A percentile compares a stretch with the other conserved stretches of the same genome.
phyloP scores from a whole-genome alignment of 352 stramenopile species.

The Pythium guiyangense region DNA sequence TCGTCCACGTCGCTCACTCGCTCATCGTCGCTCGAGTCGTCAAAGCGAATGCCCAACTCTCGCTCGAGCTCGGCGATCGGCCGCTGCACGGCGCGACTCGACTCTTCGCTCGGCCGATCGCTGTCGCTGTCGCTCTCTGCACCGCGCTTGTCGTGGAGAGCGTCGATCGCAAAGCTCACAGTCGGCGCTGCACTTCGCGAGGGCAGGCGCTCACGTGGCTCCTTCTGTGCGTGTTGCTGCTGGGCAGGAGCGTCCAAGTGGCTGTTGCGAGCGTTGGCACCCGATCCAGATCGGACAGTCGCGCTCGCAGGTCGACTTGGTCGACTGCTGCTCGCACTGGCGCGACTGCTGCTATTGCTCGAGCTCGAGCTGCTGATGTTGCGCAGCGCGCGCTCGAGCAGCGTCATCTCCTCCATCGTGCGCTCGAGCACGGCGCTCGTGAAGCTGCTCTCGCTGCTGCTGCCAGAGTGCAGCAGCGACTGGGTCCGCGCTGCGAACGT shows the following conservation, averaged over 20 bases:
- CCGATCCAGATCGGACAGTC: background rate
- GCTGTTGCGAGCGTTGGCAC: background rate
- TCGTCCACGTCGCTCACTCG: slow-evolving; percentile 6
- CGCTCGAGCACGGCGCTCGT: slow-evolving; percentile 33
- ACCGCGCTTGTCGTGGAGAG: background rate
- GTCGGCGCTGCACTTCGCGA: background rate
- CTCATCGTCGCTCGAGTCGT: slow-evolving; percentile 58
- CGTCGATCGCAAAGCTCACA: background rate
- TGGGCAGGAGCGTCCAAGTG: background rate
- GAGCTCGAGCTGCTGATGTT: slow-evolving; percentile 65
- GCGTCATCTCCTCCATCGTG: slow-evolving; percentile 58
- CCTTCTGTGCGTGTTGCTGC: background rate
- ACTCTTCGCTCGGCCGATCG: slow-evolving; percentile 16
- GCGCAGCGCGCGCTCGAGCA: slow-evolving; percentile 60
- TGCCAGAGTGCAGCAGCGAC: slow-evolving; percentile 17
- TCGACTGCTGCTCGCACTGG: background rate
- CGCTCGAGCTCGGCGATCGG: slow-evolving; percentile 69
- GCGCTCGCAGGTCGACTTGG: background rate
- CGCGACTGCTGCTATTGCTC: slow-evolving; percentile 19
- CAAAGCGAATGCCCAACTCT: slow-evolving; percentile 62
- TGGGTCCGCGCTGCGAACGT: slow-evolving; percentile 9
- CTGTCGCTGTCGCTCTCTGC: slow-evolving; percentile 9
- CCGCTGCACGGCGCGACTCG: slow-evolving; percentile 37
- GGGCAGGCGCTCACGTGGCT: background rate
- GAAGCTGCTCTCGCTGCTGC: slow-evolving; percentile 40